Evolutionary conservation across 2,329 filamentous ascomycete species (phyloP).

Genomic region (Aspergillus persii): DNA sequence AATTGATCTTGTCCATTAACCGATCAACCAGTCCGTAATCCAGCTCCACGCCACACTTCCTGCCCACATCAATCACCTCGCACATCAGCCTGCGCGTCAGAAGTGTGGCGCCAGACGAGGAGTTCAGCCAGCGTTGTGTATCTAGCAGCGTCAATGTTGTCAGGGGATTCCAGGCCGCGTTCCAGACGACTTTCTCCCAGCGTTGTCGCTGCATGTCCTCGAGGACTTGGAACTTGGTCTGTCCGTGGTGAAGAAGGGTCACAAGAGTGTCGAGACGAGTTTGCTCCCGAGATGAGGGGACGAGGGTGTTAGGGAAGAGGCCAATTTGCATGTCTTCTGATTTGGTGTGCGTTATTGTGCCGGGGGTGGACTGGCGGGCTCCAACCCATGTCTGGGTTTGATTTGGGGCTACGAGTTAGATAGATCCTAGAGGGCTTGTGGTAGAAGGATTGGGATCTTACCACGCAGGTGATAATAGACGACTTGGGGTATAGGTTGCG

Average conservation of each 20-base stretch:
- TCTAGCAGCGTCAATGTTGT: conserved; percentile 45
- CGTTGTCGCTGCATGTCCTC: conserved; percentile 38
- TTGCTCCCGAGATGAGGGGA: conserved; percentile 33
- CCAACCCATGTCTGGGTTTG: conserved; percentile 45
- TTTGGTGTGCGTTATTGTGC: conserved; percentile 50
- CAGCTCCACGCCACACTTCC: conserved; percentile 38
- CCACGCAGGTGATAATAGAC: conserved; percentile 41
- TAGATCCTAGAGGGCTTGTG: too few relatives aligned
- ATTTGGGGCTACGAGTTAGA: not conserved
- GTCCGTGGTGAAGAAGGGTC: conserved; percentile 40
- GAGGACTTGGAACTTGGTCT: conserved; percentile 38
- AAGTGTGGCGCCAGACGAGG: conserved; percentile 38
- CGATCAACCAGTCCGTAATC: conserved; percentile 37
- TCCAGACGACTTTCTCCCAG: conserved; percentile 46
- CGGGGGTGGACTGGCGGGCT: conserved; percentile 50
- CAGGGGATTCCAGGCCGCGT: conserved; percentile 42
- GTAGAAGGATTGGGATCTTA: conserved; percentile 16
- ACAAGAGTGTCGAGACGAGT: conserved; percentile 43
- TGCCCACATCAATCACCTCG: conserved; percentile 44
- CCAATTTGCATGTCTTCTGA: conserved; percentile 58
- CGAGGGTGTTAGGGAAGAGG: conserved; percentile 44
- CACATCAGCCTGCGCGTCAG: conserved; percentile 43
- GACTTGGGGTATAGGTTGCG: conserved; percentile 29
- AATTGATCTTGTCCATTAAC: conserved; percentile 39
- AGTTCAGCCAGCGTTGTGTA: conserved; percentile 43